Conservation (phyloP, 1,139 yeast species). For the Yamadazyma conglobata region DNA sequence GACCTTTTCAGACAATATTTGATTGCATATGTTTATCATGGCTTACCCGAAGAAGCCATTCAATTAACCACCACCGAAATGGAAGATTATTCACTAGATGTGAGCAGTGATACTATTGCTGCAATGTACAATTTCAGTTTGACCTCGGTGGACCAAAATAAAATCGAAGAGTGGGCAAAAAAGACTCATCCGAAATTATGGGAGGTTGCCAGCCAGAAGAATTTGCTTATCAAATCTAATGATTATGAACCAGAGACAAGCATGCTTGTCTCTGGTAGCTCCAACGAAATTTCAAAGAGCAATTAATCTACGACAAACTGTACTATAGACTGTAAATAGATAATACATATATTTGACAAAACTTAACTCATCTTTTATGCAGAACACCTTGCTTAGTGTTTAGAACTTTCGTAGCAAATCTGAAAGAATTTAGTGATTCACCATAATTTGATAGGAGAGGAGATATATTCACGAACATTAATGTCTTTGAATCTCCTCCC, state of each 20-base stretch:
- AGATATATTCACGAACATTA: slow-evolving; percentile 91
- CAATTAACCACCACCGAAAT: slow-evolving; percentile 44
- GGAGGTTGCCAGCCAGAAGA: slow-evolving; percentile 38
- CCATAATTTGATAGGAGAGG: slow-evolving; percentile 59
- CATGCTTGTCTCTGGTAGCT: slow-evolving; percentile 11
- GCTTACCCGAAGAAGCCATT: slow-evolving; percentile 57
- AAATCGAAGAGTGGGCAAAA: slow-evolving; percentile 54
- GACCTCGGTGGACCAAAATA: slow-evolving; percentile 42
- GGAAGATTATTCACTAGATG: slow-evolving; percentile 48
- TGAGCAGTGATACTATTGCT: slow-evolving; percentile 50
- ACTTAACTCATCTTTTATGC: background rate
- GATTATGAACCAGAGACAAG: slow-evolving; percentile 30
- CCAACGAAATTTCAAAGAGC: slow-evolving; percentile 2
- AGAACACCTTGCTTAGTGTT: slow-evolving; percentile 45
- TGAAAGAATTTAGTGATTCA: slow-evolving; percentile 78
- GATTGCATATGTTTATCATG: slow-evolving; percentile 73
- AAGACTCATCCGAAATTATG: slow-evolving; percentile 43
- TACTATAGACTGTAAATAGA: slow-evolving; percentile 9
- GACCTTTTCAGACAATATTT: slow-evolving; percentile 61
- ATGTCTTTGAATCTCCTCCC: slow-evolving; percentile 81
- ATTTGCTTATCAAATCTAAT: slow-evolving; percentile 36
- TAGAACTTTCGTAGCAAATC: slow-evolving; percentile 86
- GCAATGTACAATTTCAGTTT: slow-evolving; percentile 62
- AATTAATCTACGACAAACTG: slow-evolving; percentile 4
- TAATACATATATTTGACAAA: background rate